A percentile compares a stretch with the other conserved stretches of the same genome.
Evolutionary conservation across 805 yeast genomes (phyloP).

Genomic region (Wickerhamomyces sydowiorum): DNA sequence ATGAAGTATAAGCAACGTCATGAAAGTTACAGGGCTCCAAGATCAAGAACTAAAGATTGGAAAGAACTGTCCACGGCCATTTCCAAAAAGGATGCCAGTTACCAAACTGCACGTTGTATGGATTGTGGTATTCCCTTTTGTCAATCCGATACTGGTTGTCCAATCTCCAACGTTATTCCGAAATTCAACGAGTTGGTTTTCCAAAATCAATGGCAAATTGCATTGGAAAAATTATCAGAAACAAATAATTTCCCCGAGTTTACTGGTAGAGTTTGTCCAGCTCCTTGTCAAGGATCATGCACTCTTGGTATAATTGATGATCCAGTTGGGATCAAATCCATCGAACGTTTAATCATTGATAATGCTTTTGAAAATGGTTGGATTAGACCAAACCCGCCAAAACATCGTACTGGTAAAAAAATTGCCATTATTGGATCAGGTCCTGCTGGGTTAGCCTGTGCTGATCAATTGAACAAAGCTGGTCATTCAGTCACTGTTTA

Average conservation of each 20-base stretch:
- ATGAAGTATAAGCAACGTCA: constrained; percentile 88
- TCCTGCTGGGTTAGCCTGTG: constrained; percentile 94
- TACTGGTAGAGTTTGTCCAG: constrained; percentile 97
- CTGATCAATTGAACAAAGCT: constrained; percentile 94
- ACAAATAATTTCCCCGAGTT: constrained; percentile 99
- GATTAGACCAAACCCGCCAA: constrained; percentile 83
- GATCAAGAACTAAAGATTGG: constrained; percentile 84
- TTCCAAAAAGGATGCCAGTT: constrained; percentile 78
- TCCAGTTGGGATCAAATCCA: constrained; percentile 94
- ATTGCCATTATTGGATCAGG: constrained; percentile 94
- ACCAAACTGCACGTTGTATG: constrained; percentile 97
- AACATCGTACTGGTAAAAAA: constrained; percentile 72
- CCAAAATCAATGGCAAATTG: constrained; percentile 92
- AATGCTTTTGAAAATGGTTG: constrained; percentile 95
- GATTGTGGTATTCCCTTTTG: constrained; percentile 99
- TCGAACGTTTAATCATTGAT: constrained; percentile 94
- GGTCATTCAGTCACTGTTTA: constrained; percentile 90
- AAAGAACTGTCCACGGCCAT: constrained; percentile 78
- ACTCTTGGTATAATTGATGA: constrained; percentile 89
- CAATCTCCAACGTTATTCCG: constrained; percentile 94
- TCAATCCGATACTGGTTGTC: constrained; percentile 97
- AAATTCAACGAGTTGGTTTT: constrained; percentile 97
- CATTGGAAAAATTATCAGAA: constrained; percentile 85
- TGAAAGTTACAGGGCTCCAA: constrained; percentile 78
- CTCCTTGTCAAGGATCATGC: constrained; percentile 98